A percentile compares a stretch with the other conserved stretches of the same genome.
phyloP scores from a whole-genome alignment of 495 filamentous ascomycete genomes.

The Lasiosphaeria ovina region DNA sequence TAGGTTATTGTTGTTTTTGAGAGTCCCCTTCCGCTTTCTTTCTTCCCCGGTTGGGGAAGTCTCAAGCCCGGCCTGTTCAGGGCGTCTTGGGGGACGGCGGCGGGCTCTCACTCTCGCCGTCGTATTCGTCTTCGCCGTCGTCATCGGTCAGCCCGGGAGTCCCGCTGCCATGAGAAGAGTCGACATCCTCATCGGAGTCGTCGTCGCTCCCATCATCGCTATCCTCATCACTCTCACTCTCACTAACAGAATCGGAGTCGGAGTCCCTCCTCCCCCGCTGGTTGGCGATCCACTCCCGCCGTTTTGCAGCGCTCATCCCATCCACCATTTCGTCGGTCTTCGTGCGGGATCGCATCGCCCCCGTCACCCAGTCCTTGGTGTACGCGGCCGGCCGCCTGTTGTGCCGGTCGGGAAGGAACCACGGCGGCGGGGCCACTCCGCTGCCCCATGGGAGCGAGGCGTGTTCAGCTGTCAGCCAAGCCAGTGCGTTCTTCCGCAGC shows the following conservation, averaged over 20 bases:
- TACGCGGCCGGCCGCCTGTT: slow-evolving; percentile 1
- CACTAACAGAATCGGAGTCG: not conserved
- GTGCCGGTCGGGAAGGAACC: not conserved
- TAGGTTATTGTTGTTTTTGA: no score
- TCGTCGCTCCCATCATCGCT: not conserved
- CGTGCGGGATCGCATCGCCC: not conserved
- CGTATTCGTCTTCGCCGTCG: not conserved
- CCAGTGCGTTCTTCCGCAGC: not conserved
- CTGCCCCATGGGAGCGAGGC: not conserved
- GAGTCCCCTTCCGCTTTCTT: not conserved
- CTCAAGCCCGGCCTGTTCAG: not conserved
- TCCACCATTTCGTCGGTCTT: slow-evolving; percentile 4
- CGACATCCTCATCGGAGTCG: not conserved
- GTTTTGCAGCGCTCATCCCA: not conserved
- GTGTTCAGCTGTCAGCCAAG: not conserved
- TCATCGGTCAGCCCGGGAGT: not conserved
- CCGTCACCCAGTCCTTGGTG: slow-evolving; percentile 8
- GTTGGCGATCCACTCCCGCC: not conserved
- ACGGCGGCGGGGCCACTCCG: not conserved
- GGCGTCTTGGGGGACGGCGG: no score
- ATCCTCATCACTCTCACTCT: not conserved
- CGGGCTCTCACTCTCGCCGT: not conserved
- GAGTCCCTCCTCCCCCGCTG: not conserved
- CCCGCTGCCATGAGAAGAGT: no score
- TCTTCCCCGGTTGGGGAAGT: not conserved